Conservation (phyloP, 1,139 yeast genomes). For the Scheffersomyces cryptocercus region DNA sequence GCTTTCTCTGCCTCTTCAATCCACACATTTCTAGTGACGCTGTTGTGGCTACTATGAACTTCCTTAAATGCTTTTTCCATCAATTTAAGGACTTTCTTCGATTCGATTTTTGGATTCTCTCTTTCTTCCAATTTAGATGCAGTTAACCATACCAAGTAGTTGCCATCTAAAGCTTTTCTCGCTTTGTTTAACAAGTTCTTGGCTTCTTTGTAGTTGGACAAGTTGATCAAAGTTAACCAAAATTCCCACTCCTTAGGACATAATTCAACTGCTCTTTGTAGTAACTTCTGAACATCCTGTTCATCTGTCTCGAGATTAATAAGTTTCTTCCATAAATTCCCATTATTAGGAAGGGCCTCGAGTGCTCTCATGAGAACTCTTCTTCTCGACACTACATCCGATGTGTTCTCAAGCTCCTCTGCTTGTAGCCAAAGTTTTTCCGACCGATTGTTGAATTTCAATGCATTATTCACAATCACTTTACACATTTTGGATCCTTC, state of each 20-base stretch:
- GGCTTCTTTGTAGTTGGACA: constrained; percentile 50
- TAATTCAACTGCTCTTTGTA: constrained; percentile 68
- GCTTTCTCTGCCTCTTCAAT: constrained; percentile 38
- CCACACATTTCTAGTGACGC: constrained; percentile 43
- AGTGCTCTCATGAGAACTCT: constrained; percentile 63
- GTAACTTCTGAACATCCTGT: constrained; percentile 52
- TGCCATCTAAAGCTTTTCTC: constrained; percentile 50
- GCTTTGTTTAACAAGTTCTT: constrained; percentile 60
- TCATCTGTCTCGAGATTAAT: constrained; percentile 47
- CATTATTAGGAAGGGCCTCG: constrained; percentile 50
- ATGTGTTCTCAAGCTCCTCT: constrained; percentile 53
- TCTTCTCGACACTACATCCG: constrained; percentile 50
- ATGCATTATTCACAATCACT: constrained; percentile 64
- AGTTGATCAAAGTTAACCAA: constrained; percentile 56
- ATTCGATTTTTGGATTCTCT: constrained; percentile 29
- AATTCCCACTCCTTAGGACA: constrained; percentile 65
- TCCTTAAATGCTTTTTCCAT: constrained; percentile 57
- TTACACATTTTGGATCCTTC: constrained; percentile 45
- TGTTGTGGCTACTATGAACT: constrained; percentile 4
- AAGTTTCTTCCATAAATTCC: constrained; percentile 53
- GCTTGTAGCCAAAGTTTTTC: constrained; percentile 75
- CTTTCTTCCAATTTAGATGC: constrained; percentile 74
- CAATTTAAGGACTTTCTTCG: constrained; percentile 41
- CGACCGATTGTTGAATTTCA: constrained; percentile 56
- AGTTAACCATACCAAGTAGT: constrained; percentile 67